These are phyloP conservation scores for Pleodorina starrii DNA, from an alignment of 139 green algal species.

Conservation along the genomic window DNA sequence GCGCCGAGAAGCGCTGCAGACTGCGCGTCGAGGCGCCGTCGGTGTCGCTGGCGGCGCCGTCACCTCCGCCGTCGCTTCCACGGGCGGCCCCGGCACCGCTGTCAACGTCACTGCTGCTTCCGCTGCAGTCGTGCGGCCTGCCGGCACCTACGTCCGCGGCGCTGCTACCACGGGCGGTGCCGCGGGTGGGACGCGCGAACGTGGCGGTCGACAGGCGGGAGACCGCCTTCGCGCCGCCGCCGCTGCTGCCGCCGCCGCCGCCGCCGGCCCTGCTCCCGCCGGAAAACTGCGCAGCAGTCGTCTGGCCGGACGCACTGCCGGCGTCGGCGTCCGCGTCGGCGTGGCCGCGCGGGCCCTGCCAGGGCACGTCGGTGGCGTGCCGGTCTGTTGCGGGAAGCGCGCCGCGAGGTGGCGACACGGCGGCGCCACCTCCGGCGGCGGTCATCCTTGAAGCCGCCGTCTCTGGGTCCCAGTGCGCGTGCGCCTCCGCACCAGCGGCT, in stretches of 20 bases:
- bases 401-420: too few species aligned
- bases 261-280: too few species aligned
- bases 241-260: not conserved
- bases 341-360: too few species aligned
- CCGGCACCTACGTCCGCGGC: not conserved
- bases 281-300: too few species aligned
- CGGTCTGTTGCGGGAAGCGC: too few species aligned
- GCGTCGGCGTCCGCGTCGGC: too few species aligned
- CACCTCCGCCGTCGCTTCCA: not conserved
- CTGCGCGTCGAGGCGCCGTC: not conserved
- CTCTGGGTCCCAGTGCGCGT: too few species aligned
- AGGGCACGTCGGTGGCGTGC: too few species aligned
- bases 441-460: too few species aligned
- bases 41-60: not conserved
- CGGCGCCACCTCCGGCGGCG: too few species aligned
- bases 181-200: not conserved
- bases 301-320: too few species aligned
- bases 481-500: too few species aligned
- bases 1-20: not conserved
- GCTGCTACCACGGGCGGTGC: not conserved
- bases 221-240: not conserved
- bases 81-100: not conserved
- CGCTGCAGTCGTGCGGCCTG: not conserved
- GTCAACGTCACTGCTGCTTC: not conserved
- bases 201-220: slow-evolving; percentile 16